Percentiles rank a stretch among this genome's conserved stretches.
phyloP scores from a whole-genome alignment of 495 filamentous ascomycete species.

The Jackrogersella multiformis region DNA sequence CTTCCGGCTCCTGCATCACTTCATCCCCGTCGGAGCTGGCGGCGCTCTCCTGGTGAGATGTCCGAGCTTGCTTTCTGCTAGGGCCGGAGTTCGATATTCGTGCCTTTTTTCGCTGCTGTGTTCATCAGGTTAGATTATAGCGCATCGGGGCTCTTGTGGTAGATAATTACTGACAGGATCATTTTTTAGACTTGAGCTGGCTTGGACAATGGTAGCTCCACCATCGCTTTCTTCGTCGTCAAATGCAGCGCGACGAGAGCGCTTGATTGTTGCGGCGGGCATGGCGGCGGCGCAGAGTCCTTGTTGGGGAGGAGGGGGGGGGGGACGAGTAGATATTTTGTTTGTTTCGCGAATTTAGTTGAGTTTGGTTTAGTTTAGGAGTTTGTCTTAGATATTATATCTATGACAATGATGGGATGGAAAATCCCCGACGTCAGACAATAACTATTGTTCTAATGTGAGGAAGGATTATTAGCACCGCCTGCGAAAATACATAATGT shows the following conservation, averaged over 20 bases:
- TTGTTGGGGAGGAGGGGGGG: not conserved
- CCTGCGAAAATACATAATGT: not conserved
- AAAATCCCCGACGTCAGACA: conserved; percentile 16
- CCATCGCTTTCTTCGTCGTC: conserved; percentile 61
- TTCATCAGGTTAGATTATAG: conserved; percentile 17
- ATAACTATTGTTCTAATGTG: conserved; percentile 10
- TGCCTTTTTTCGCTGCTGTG: conserved; percentile 55
- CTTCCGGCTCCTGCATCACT: conserved; percentile 35
- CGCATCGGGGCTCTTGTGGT: not conserved
- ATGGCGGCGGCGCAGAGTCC: conserved; percentile 20
- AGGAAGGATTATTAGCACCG: not conserved
- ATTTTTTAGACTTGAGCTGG: conserved; percentile 55
- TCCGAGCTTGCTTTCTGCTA: conserved; percentile 35
- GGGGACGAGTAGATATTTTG: too few relatives aligned
- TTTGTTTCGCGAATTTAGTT: not conserved
- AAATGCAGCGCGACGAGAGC: conserved; percentile 50
- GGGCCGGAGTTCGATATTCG: conserved; percentile 49
- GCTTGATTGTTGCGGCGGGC: conserved; percentile 58
- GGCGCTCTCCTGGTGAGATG: conserved; percentile 42
- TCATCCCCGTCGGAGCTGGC: conserved; percentile 46
- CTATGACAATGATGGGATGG: not conserved
- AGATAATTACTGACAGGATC: conserved; percentile 53
- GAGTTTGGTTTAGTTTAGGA: too few relatives aligned
- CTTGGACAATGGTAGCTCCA: conserved; percentile 55
- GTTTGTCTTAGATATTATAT: not conserved